A percentile compares a stretch with the other conserved stretches of the same genome.
Conservation (phyloP, 345 rosid genomes). For the Sonneratia caseolaris region DNA sequence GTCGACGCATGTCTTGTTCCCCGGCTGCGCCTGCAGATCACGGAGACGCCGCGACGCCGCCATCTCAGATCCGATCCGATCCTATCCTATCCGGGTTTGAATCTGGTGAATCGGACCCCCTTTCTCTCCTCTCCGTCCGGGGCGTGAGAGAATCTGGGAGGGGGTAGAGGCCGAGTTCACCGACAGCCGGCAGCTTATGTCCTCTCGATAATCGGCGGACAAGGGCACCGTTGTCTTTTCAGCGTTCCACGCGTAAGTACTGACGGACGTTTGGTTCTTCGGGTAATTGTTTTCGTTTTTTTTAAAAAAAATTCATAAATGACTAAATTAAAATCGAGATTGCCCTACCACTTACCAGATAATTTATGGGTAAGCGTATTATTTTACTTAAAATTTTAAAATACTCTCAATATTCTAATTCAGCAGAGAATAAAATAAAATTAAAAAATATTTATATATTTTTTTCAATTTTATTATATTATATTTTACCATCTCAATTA, state of each 20-base stretch:
- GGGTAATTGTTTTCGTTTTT: no score
- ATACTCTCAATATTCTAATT: no score
- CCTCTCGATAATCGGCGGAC: not conserved
- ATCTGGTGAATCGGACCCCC: not conserved
- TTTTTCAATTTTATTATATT: no score
- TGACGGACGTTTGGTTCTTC: no score
- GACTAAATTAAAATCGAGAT: no score
- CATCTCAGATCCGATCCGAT: slow-evolving; percentile 21
- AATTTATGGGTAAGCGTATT: no score
- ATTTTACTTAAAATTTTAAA: no score
- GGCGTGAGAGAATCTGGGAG: not conserved
- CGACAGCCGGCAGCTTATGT: not conserved
- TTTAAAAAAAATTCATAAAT: no score
- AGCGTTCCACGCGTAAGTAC: not conserved
- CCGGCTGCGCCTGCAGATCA: slow-evolving; percentile 71
- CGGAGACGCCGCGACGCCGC: slow-evolving; percentile 78
- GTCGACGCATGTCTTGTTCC: slow-evolving; percentile 87
- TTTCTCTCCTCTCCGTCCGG: not conserved
- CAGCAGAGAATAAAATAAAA: no score
- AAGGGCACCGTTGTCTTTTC: not conserved
- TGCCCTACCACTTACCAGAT: no score
- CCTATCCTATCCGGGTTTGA: not conserved
- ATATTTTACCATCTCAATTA: no score
- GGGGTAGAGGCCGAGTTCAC: not conserved
- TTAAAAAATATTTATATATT: no score